Percentiles rank a stretch among this genome's conserved stretches.
Evolutionary conservation across 2,329 filamentous ascomycete genomes (phyloP).

Genomic region (Trichoderma afroharzianum): DNA sequence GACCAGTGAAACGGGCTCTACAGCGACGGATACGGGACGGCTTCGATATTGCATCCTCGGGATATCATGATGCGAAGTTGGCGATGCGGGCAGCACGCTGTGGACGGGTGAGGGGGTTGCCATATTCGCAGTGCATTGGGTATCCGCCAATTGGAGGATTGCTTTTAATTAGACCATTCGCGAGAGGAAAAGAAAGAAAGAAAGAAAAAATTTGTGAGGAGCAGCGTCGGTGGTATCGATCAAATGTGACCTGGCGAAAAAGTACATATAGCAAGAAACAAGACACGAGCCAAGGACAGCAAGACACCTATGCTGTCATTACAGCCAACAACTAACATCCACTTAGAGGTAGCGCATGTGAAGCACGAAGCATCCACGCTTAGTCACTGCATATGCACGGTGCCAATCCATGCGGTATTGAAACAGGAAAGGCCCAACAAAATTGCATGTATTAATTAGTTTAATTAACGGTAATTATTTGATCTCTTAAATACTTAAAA

Average conservation of each 20-base stretch:
- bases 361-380: neutral
- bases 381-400: neutral
- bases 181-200: neutral
- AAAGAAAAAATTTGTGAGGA: neutral
- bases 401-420: neutral
- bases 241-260: neutral
- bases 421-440: neutral
- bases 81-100: neutral
- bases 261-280: neutral
- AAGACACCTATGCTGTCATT: constrained; percentile 1
- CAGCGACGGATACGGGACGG: constrained; percentile 70
- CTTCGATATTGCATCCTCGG: constrained; percentile 57
- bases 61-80: constrained; percentile 24
- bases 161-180: neutral
- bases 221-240: neutral
- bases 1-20: constrained; percentile 87
- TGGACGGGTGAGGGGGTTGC: neutral
- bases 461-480: neutral
- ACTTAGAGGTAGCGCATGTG: constrained; percentile 3
- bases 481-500: neutral
- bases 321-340: neutral
- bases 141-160: neutral
- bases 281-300: neutral
- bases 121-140: constrained; percentile 7
- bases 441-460: neutral